phyloP scores from a whole-genome alignment of 495 filamentous ascomycete species.

The Cercophora newfieldiana region DNA sequence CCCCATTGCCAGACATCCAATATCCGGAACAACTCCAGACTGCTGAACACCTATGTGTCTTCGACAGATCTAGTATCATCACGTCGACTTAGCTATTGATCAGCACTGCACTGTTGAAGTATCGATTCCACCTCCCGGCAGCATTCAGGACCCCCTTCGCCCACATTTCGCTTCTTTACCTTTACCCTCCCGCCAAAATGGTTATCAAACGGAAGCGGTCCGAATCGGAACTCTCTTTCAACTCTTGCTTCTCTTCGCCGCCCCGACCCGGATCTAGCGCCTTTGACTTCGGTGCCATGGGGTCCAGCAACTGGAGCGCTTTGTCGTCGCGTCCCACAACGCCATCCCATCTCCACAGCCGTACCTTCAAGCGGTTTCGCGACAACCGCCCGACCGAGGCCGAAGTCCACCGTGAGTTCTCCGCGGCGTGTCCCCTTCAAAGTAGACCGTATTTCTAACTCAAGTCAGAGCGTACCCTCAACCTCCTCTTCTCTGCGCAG shows the following conservation, averaged over 20 bases:
- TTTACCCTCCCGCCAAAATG: conserved; percentile 32
- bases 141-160: too few species aligned
- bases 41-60: background rate
- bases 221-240: conserved; percentile 49
- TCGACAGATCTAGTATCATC: background rate
- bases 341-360: conserved; percentile 40
- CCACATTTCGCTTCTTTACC: too few species aligned
- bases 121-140: too few species aligned
- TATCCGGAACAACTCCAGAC: background rate
- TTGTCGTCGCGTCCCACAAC: conserved; percentile 25
- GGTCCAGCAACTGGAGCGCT: conserved; percentile 20
- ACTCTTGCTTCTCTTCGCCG: conserved; percentile 40
- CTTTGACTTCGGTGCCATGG: conserved; percentile 32
- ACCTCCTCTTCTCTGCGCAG: conserved; percentile 46
- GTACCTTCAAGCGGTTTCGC: conserved; percentile 52
- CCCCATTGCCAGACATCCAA: too few species aligned
- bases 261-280: conserved; percentile 25
- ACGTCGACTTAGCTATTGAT: background rate
- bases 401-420: conserved; percentile 49
- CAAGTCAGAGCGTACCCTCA: conserved; percentile 47
- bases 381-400: conserved; percentile 50
- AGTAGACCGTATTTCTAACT: background rate
- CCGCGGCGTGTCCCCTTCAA: background rate
- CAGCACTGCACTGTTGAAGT: background rate
- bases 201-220: conserved; percentile 54